These are phyloP conservation scores for Pseudogymnoascus sp. DNA, from an alignment of 2,329 filamentous ascomycete genomes.

Conservation along the genomic window DNA sequence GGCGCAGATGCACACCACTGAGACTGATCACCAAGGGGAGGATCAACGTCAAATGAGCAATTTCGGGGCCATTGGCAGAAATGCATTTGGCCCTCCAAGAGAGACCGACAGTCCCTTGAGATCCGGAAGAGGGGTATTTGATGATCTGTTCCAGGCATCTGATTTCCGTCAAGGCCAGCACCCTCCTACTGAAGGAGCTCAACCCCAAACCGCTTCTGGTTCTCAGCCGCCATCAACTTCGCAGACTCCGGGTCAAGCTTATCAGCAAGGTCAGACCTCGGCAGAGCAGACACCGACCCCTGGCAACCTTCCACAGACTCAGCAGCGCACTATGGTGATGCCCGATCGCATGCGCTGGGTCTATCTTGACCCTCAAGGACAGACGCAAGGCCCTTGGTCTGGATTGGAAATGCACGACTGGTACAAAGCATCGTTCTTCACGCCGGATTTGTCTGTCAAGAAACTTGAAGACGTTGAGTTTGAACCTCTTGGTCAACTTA, in stretches of 20 bases:
- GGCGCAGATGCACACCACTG: conserved; percentile 74
- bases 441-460: conserved; percentile 86
- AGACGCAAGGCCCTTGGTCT: conserved; percentile 89
- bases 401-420: conserved; percentile 99
- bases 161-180: conserved; percentile 22
- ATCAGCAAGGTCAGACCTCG: conserved; percentile 29
- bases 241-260: conserved; percentile 24
- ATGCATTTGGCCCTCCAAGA: conserved; percentile 49
- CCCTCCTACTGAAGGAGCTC: conserved; percentile 25
- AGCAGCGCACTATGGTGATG: conserved; percentile 94
- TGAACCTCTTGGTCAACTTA: conserved; percentile 89
- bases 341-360: conserved; percentile 98
- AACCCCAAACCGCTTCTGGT: conserved; percentile 21
- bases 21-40: conserved; percentile 56
- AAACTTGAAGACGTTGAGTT: conserved; percentile 92
- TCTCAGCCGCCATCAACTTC: conserved; percentile 21
- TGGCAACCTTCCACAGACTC: conserved; percentile 58
- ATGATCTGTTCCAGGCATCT: conserved; percentile 37
- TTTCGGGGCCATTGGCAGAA: conserved; percentile 62
- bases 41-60: conserved; percentile 57
- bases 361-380: conserved; percentile 89
- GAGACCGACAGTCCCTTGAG: conserved; percentile 57
- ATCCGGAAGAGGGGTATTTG: conserved; percentile 48
- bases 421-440: conserved; percentile 99
- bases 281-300: conserved; percentile 49